Evolutionary conservation across 2,329 filamentous ascomycete species (phyloP).

Genomic region (Escovopsis sp.): DNA sequence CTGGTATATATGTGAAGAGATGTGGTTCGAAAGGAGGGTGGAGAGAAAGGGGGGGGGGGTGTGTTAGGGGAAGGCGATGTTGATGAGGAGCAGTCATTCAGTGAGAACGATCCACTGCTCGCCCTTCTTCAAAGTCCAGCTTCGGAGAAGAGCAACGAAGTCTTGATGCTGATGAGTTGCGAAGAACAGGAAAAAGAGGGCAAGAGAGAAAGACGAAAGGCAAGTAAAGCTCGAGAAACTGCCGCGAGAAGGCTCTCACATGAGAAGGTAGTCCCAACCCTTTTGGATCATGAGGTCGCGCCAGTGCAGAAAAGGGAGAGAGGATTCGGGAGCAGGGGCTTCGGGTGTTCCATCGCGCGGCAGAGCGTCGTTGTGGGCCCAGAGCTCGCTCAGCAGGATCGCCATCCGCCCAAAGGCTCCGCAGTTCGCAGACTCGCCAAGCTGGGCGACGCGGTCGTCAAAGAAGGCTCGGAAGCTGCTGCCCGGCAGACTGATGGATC

Average conservation of each 20-base stretch:
- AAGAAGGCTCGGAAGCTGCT: constrained; percentile 69
- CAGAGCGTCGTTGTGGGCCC: constrained; percentile 57
- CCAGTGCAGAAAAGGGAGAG: constrained; percentile 70
- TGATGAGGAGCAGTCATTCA: too few relatives aligned
- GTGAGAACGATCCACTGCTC: too few relatives aligned
- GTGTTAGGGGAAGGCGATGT: too few relatives aligned
- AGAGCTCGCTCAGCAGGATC: constrained; percentile 66
- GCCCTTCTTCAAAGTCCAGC: too few relatives aligned
- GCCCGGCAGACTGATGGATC: constrained; percentile 55
- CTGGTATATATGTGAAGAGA: constrained; percentile 10
- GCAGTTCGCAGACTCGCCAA: constrained; percentile 63
- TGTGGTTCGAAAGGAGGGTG: too few relatives aligned
- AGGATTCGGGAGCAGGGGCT: constrained; percentile 20
- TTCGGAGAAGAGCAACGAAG: too few relatives aligned
- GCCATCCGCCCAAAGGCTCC: constrained; percentile 78
- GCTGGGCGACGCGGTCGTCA: constrained; percentile 52
- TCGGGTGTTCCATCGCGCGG: constrained; percentile 20
- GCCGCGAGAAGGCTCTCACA: constrained; percentile 31
- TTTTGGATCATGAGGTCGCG: constrained; percentile 84
- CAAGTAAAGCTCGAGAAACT: not conserved
- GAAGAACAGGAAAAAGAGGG: too few relatives aligned
- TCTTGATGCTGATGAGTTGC: too few relatives aligned
- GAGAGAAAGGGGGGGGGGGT: too few relatives aligned
- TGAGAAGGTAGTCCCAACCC: constrained; percentile 83
- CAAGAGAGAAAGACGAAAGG: constrained; percentile 4